Evolutionary conservation across 805 yeast species (phyloP), one percentile per base, ranked within the genome.

Genomic region (Vanderwaltozyma yarrowii): DNA sequence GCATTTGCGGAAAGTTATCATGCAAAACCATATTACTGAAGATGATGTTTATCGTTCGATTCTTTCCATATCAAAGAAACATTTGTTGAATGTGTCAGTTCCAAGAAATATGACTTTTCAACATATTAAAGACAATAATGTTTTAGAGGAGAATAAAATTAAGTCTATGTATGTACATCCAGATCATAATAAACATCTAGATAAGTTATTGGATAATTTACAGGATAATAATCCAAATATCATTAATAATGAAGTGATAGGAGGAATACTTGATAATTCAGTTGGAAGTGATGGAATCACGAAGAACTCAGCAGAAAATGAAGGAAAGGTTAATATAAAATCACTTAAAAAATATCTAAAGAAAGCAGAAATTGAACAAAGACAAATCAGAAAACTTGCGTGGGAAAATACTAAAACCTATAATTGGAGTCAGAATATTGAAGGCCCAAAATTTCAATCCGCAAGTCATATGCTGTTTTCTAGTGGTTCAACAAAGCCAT

Each of bases 341-440:
- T 42, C 50, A 5, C 29, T 53, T n/a, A 40, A 46, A 28, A 36
- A 40, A 4, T 56, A 54, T 36, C 35, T 57, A 8, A 36, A 46
- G 12, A 43, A 40, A 16, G 45, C 47, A 11, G 56, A 47, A 29
- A 41, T 33, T 12, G 45, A 48, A 19, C 51, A 50, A 33, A 37
- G 32, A 19, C 52, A 47, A 28, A 46, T 45, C n/a, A 45, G 37
- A 29, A 36, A 41, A 17, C 38, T 47, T 15, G 44, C 50, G 3
- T 45, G 49, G 41, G 46, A 46, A 30, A 46, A 47, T 17, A 42
- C 43, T 26, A 44, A 44, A 19, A 37, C 35, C 5, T 58, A 52
- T 36, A 38, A 47, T 24, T 58, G 62, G 62, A 42, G 45, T 23
- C 39, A 38, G 17, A 19, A 32, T 5, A n/a, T 21, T 8, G 39